Percentiles rank a stretch among this genome's conserved stretches.
These are phyloP conservation scores for Corylus heterophylla DNA, from an alignment of 306 rosid genomes.

Conservation along the genomic window DNA sequence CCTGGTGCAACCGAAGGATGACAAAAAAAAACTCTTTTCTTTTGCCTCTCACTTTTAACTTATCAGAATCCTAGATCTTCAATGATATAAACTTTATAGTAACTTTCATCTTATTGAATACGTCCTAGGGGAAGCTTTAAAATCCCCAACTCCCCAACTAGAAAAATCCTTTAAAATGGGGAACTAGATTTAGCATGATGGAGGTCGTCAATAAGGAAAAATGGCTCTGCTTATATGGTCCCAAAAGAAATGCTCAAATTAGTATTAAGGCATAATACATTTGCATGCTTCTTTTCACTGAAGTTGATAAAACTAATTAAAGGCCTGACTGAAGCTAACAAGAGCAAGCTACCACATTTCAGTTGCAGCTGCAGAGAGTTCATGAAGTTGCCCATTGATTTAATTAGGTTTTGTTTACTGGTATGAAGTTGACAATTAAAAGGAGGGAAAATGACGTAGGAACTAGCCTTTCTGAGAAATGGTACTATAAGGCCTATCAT, in stretches of 20 bases:
- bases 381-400: not conserved
- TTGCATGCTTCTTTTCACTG: not conserved
- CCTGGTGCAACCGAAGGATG: not conserved
- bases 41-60: not conserved
- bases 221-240: too few relatives aligned
- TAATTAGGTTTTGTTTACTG: not conserved
- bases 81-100: not conserved
- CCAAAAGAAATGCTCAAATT: not conserved
- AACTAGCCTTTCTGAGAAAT: not conserved
- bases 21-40: not conserved
- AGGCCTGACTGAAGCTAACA: not conserved
- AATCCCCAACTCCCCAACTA: not conserved
- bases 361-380: not conserved
- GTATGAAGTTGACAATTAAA: not conserved
- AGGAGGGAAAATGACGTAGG: not conserved
- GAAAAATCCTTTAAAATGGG: not conserved
- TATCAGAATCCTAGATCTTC: not conserved
- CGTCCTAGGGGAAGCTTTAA: not conserved
- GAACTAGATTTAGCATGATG: not conserved
- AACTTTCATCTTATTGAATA: not conserved
- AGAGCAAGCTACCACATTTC: not conserved
- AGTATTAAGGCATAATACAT: not conserved
- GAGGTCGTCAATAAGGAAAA: not conserved
- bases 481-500: not conserved
- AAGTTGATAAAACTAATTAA: not conserved